These are phyloP conservation scores for Aspergillus amoenus DNA, from an alignment of 2,329 filamentous ascomycete genomes.

Conservation along the genomic window DNA sequence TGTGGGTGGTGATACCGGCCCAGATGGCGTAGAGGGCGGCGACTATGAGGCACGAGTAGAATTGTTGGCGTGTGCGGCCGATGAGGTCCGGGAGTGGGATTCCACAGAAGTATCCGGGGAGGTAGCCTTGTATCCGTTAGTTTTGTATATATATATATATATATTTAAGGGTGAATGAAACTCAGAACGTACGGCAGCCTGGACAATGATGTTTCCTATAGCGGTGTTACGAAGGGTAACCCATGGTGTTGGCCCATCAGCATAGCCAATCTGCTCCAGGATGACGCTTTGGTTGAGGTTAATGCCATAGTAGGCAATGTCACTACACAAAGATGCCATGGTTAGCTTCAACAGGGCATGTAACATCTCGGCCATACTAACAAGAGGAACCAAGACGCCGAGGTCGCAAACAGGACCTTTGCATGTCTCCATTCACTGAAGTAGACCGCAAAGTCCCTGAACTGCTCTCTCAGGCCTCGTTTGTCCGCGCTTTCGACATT, in stretches of 20 bases:
- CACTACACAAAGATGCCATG: not conserved
- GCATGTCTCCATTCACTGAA: conserved; percentile 2
- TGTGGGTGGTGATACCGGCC: not conserved
- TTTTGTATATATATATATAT: no score
- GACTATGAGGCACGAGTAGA: not conserved
- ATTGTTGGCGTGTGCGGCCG: conserved; percentile 2
- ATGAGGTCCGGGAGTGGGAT: conserved; percentile 1
- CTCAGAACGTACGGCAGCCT: not conserved
- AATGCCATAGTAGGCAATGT: conserved; percentile 3
- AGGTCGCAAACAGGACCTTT: conserved; percentile 1
- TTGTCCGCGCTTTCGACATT: not conserved
- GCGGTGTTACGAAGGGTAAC: not conserved
- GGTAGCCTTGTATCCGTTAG: not conserved
- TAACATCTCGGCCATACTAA: not conserved
- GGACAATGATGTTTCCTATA: conserved; percentile 1
- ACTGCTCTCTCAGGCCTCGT: not conserved
- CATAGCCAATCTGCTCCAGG: not conserved
- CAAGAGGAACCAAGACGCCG: conserved; percentile 4
- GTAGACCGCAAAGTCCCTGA: not conserved
- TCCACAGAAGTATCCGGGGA: not conserved
- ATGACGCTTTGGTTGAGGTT: conserved; percentile 6
- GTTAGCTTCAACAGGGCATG: no score
- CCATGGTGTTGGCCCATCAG: not conserved
- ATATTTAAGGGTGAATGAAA: no score
- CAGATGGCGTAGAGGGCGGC: conserved; percentile 1